phyloP scores from a whole-genome alignment of 139 green algal species.

The Trebouxia sp. region DNA sequence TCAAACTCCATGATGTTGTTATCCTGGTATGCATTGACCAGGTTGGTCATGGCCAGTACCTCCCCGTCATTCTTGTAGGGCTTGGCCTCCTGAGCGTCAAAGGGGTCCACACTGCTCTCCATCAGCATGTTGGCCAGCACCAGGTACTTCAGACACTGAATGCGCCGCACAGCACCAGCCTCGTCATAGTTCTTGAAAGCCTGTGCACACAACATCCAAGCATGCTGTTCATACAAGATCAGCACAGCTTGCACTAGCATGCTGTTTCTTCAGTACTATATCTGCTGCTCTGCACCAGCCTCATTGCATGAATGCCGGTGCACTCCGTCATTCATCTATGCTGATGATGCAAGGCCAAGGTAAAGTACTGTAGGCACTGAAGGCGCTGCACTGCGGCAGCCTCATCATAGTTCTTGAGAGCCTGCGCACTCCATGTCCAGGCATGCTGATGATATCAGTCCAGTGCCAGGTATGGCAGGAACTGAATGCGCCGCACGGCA shows the following conservation, averaged over 20 bases:
- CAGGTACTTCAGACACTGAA: conserved; percentile 98
- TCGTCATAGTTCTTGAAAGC: conserved; percentile 99
- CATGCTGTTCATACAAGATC: too few species aligned
- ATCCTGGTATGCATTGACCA: conserved; percentile 94
- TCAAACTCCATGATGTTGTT: conserved; percentile 96
- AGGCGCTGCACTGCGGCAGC: conserved; percentile 77
- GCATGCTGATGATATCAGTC: too few species aligned
- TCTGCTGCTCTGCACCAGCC: too few species aligned
- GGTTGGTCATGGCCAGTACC: conserved; percentile 90
- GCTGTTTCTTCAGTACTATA: too few species aligned
- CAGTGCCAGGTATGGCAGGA: conserved; percentile 98
- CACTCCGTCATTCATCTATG: too few species aligned
- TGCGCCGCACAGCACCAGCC: conserved; percentile 75
- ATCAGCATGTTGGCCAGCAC: conserved; percentile 99
- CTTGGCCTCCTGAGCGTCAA: conserved; percentile 93
- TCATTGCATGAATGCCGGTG: too few species aligned
- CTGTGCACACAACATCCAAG: conserved; percentile 45
- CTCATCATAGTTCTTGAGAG: conserved; percentile 98
- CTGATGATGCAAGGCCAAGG: too few species aligned
- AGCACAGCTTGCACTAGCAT: too few species aligned
- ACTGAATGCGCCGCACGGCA: conserved; percentile 78
- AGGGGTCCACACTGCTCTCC: conserved; percentile 94
- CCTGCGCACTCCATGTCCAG: conserved; percentile 53
- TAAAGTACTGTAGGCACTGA: conserved; percentile 98
- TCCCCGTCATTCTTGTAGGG: conserved; percentile 83